phyloP scores from a whole-genome alignment of 208 protist genomes.

The Spongospora subterranea region DNA sequence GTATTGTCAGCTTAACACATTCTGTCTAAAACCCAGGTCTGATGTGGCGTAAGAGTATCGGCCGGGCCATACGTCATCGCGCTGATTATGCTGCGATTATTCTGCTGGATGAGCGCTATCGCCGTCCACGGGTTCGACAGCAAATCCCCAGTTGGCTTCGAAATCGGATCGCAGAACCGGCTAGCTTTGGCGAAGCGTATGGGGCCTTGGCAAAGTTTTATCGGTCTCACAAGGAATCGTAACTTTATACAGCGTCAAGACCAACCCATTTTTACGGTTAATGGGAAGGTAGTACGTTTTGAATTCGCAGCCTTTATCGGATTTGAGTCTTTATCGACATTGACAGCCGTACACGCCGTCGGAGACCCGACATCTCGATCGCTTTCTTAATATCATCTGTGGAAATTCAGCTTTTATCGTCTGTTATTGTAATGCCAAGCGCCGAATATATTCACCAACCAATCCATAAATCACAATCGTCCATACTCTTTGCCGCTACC shows the following conservation, averaged over 20 bases:
- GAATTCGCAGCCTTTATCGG: neutral
- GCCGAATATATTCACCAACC: too few species aligned
- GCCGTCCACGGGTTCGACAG: neutral
- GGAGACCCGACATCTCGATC: neutral
- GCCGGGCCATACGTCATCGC: conserved; percentile 54
- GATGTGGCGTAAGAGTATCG: conserved; percentile 32
- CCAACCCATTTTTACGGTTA: neutral
- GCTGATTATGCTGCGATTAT: conserved; percentile 59
- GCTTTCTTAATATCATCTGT: neutral
- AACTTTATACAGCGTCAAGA: neutral
- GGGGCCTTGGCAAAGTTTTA: neutral
- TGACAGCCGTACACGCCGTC: neutral
- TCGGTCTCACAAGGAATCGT: neutral
- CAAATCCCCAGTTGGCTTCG: conserved; percentile 6
- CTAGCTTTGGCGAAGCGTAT: conserved; percentile 7
- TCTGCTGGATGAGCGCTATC: conserved; percentile 53
- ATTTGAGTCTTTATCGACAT: neutral
- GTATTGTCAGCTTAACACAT: neutral
- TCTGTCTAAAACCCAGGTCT: neutral
- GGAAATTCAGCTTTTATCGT: neutral
- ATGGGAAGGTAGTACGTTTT: neutral
- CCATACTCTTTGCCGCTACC: too few species aligned
- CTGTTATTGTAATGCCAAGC: neutral
- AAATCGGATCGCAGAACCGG: neutral
- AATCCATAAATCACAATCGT: too few species aligned